Evolutionary conservation across 2,329 filamentous ascomycete species (phyloP), one percentile per base, ranked within the genome.

Genomic region (Fusarium irregulare): DNA sequence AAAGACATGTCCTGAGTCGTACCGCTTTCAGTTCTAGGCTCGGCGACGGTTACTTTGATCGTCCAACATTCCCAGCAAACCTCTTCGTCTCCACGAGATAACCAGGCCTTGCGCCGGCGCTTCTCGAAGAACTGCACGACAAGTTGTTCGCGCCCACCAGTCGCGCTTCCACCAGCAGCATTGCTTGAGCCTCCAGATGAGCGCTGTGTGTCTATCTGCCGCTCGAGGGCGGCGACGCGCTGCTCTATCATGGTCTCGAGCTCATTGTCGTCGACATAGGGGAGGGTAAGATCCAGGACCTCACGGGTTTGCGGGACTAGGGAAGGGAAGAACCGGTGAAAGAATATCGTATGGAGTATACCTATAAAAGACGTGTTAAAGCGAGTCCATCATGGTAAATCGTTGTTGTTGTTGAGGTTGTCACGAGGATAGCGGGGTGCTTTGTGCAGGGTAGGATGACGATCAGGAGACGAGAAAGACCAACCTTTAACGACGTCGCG

Each of bases 31-130:
- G 93, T 97, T 76, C 92, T 86, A 30, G 95, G 94, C 74, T 93
- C 94, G 12, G 94, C 93, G 58, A 98, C 89, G n/a, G 94, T 97
- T 53, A 98, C 92, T 80, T 97, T 93, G 72, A 99, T 83, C 46
- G 92, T 93, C 96, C 96, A 99, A 76, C 89, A 90, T 85, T 98
- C 96, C 96, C 96, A 99, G 79, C 94, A 97, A 20, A 98, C 90
- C 79, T 98, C 94, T 79, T 98, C 94, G 72, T 98, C 95, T 25
- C 89, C 91, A 75, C 80, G 87, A 83, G 94, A 91, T 80, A 93
- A 91, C 79, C 92, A 94, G 3, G 89, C 87, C 84, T 94, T 96
- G 73, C 92, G 88, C 64, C 94, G 87, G 78, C 91, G 92, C 86
- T 95, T 96, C 83, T 99, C 95, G 73, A 97, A 97, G 83, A 98